Conservation (phyloP, 108 stramenopile genomes). For the Parietichytrium sp. region DNA sequence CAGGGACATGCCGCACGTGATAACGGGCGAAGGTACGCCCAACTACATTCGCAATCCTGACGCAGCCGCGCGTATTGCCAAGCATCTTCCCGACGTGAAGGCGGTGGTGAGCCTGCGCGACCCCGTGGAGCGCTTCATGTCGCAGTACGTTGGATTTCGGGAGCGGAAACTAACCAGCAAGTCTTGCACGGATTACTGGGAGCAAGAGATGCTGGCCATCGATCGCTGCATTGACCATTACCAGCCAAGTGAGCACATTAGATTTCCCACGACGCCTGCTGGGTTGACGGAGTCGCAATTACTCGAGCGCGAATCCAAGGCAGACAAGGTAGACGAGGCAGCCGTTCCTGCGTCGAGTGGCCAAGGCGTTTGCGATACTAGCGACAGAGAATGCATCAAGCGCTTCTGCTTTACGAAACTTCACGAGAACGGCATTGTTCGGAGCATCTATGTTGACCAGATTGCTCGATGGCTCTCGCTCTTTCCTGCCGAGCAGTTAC, state of each 20-base stretch:
- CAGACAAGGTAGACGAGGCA: too few relatives aligned
- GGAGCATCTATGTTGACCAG: background rate
- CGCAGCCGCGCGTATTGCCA: background rate
- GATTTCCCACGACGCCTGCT: background rate
- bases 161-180: background rate
- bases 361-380: background rate
- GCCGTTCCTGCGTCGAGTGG: background rate
- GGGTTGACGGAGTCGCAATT: background rate
- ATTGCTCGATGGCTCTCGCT: background rate
- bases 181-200: background rate
- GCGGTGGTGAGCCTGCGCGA: background rate
- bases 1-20: background rate
- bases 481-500: background rate
- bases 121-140: background rate
- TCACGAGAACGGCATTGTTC: background rate
- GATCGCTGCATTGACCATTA: background rate
- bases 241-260: background rate
- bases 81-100: background rate
- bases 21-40: conserved; percentile 4
- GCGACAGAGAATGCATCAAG: background rate
- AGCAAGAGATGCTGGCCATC: background rate
- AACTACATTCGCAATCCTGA: background rate
- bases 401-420: background rate
- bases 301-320: background rate
- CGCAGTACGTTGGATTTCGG: background rate